A percentile compares a stretch with the other conserved stretches of the same genome.
Evolutionary conservation across 371 early-diverging fungal genomes (phyloP).

Genomic region (Mucor sp.): DNA sequence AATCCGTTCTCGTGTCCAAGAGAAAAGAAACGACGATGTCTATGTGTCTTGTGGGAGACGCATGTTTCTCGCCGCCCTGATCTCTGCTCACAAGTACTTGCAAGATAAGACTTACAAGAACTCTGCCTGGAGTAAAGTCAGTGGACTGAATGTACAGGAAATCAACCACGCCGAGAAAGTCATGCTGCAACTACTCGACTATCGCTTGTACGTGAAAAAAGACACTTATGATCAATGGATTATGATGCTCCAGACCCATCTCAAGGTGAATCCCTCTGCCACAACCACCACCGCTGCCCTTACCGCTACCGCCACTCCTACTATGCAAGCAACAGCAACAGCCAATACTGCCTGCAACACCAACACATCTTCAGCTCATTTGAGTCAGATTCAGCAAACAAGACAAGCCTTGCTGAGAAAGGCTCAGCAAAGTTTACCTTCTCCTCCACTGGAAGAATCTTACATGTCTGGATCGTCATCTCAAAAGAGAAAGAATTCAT

Average conservation of each 20-base stretch:
- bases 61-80: slow-evolving; percentile 77
- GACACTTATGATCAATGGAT: slow-evolving; percentile 53
- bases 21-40: slow-evolving; percentile 20
- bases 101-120: slow-evolving; percentile 77
- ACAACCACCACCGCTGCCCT: not conserved
- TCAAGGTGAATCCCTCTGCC: slow-evolving; percentile 17
- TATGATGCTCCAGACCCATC: slow-evolving; percentile 33
- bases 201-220: slow-evolving; percentile 67
- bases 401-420: not conserved
- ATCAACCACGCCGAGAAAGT: slow-evolving; percentile 72
- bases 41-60: slow-evolving; percentile 65
- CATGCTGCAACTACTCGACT: slow-evolving; percentile 71
- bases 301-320: not conserved
- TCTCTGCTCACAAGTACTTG: slow-evolving; percentile 76
- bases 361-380: not conserved
- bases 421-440: slow-evolving; percentile 25
- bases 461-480: slow-evolving; percentile 9
- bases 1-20: slow-evolving; percentile 36
- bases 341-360: not conserved
- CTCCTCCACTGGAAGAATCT: slow-evolving; percentile 25
- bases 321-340: not conserved
- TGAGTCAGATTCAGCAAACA: not conserved
- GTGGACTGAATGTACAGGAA: slow-evolving; percentile 66
- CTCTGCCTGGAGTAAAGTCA: slow-evolving; percentile 77
- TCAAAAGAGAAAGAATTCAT: slow-evolving; percentile 14